Percentiles rank a stretch among this genome's conserved stretches.
phyloP scores from a whole-genome alignment of 2,329 filamentous ascomycete species.

The Acephala macrosclerotiorum region DNA sequence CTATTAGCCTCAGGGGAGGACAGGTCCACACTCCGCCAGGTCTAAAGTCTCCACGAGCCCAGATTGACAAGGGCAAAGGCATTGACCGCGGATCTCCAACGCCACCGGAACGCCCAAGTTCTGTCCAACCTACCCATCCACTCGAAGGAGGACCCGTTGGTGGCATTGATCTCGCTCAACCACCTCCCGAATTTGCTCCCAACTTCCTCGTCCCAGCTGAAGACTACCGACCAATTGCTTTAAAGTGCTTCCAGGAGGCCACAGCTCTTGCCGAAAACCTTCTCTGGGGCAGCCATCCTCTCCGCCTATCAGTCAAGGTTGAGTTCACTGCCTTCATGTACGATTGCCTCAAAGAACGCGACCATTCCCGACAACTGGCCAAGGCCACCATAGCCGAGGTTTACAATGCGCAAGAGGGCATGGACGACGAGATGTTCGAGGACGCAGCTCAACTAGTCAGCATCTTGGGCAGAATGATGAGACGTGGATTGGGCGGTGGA shows the following conservation, averaged over 20 bases:
- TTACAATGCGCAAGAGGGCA: slow-evolving; percentile 88
- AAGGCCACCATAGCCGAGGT: slow-evolving; percentile 87
- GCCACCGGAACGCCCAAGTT: slow-evolving; percentile 38
- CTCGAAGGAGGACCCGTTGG: slow-evolving; percentile 55
- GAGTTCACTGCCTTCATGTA: slow-evolving; percentile 94
- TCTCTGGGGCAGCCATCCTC: slow-evolving; percentile 86
- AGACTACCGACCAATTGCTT: slow-evolving; percentile 85
- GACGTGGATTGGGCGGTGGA: slow-evolving; percentile 59
- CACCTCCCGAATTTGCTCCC: slow-evolving; percentile 55
- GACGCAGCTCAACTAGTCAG: slow-evolving; percentile 90
- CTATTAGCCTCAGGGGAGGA: slow-evolving; percentile 54
- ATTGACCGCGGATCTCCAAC: slow-evolving; percentile 35
- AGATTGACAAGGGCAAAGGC: slow-evolving; percentile 42
- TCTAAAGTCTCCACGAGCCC: slow-evolving; percentile 40
- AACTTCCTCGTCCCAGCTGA: slow-evolving; percentile 81
- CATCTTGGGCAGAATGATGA: slow-evolving; percentile 88
- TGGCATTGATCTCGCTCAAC: slow-evolving; percentile 46
- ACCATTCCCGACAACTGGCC: slow-evolving; percentile 78
- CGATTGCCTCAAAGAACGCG: slow-evolving; percentile 86
- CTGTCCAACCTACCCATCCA: slow-evolving; percentile 44
- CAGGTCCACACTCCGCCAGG: slow-evolving; percentile 50
- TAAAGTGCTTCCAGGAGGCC: slow-evolving; percentile 81
- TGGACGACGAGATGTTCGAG: slow-evolving; percentile 94
- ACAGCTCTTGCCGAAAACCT: slow-evolving; percentile 75
- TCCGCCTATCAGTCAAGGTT: slow-evolving; percentile 88